These are phyloP conservation scores for Torulaspora franciscae DNA, from an alignment of 805 yeast species.

Conservation along the genomic window DNA sequence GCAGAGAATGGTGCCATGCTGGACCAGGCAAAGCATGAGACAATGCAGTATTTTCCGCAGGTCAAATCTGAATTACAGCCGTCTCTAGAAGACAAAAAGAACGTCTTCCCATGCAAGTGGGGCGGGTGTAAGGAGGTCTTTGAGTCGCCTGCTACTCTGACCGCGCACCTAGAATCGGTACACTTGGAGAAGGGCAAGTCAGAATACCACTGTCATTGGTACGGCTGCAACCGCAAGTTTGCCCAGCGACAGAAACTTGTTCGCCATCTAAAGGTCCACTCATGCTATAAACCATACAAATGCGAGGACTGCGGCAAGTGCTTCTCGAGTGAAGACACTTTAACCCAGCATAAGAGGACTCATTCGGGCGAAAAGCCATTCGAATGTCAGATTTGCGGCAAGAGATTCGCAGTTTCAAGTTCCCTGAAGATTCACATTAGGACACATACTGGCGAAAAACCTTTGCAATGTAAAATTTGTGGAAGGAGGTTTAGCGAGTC, in stretches of 20 bases:
- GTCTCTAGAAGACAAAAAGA: neutral
- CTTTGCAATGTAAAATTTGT: slow-evolving; percentile 77
- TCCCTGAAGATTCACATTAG: slow-evolving; percentile 79
- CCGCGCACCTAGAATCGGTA: slow-evolving; percentile 58
- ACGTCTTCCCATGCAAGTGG: slow-evolving; percentile 27
- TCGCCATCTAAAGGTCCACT: slow-evolving; percentile 85
- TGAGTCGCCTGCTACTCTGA: slow-evolving; percentile 53
- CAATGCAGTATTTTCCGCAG: neutral
- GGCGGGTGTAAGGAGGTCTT: slow-evolving; percentile 49
- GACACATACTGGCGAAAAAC: slow-evolving; percentile 88
- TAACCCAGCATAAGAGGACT: slow-evolving; percentile 73
- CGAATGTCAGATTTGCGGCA: slow-evolving; percentile 66
- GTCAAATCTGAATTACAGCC: neutral
- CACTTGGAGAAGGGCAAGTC: slow-evolving; percentile 77
- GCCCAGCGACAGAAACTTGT: slow-evolving; percentile 79
- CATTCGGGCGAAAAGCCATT: slow-evolving; percentile 92
- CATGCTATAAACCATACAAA: slow-evolving; percentile 72
- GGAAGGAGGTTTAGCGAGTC: slow-evolving; percentile 83
- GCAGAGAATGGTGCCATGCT: slow-evolving; percentile 17
- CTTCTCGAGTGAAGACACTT: slow-evolving; percentile 73
- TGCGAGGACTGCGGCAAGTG: slow-evolving; percentile 65
- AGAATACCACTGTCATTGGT: slow-evolving; percentile 70
- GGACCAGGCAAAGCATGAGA: slow-evolving; percentile 16
- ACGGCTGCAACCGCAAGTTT: slow-evolving; percentile 67
- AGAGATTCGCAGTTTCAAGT: slow-evolving; percentile 75